These are phyloP conservation scores for Talaromyces sp. DNA, from an alignment of 2,329 filamentous ascomycete genomes.

Conservation along the genomic window DNA sequence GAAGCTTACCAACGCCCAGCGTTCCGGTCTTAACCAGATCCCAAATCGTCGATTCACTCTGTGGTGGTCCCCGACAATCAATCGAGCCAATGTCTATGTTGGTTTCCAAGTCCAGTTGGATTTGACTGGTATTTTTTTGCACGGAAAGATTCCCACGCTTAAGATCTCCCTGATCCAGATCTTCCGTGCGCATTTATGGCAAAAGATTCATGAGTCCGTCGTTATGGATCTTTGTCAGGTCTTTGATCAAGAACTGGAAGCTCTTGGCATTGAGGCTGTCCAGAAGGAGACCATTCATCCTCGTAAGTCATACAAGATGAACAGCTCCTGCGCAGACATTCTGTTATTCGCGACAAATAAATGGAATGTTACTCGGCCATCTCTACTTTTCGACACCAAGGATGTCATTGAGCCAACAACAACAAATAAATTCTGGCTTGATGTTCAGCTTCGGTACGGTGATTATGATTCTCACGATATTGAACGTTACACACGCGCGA, in stretches of 20 bases:
- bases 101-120: conserved; percentile 99
- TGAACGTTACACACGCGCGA: conserved; percentile 93
- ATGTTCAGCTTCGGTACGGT: conserved; percentile 92
- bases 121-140: conserved; percentile 96
- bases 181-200: conserved; percentile 99
- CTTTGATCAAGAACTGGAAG: conserved; percentile 94
- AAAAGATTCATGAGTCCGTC: conserved; percentile 98
- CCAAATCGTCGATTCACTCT: conserved; percentile 97
- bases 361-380: conserved; percentile 95
- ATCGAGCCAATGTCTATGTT: conserved; percentile 94
- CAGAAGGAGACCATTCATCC: conserved; percentile 99
- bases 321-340: conserved; percentile 97
- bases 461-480: conserved; percentile 99
- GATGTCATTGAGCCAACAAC: conserved; percentile 90
- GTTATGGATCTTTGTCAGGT: conserved; percentile 99
- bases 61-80: conserved; percentile 95
- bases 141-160: conserved; percentile 95
- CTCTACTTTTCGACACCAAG: conserved; percentile 91
- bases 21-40: conserved; percentile 96
- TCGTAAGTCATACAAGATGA: conserved; percentile 99
- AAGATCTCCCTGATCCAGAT: conserved; percentile 99
- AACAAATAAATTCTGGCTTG: conserved; percentile 99
- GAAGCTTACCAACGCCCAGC: conserved; percentile 94
- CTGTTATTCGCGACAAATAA: conserved; percentile 96
- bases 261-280: conserved; percentile 91